Conservation (phyloP, 2,329 filamentous ascomycete species). For the Aspergillus aculeatinus region DNA sequence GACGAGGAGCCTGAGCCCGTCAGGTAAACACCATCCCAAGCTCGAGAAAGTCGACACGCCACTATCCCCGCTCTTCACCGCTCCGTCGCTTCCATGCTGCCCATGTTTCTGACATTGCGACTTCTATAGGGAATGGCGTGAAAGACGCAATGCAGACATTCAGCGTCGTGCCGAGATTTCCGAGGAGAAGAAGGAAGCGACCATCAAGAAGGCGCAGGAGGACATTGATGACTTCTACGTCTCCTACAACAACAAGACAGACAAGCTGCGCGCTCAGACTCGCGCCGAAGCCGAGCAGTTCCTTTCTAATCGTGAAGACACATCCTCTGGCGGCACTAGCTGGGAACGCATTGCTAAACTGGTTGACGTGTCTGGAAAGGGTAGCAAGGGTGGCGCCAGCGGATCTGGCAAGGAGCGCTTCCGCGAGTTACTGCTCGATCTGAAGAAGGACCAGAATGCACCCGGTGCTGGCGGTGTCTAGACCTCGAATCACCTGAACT, state of each 20-base stretch:
- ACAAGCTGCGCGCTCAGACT: slow-evolving; percentile 87
- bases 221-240: slow-evolving; percentile 99
- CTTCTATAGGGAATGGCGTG: slow-evolving; percentile 71
- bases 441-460: slow-evolving; percentile 92
- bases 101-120: background rate
- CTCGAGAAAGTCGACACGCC: background rate
- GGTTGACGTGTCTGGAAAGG: slow-evolving; percentile 96
- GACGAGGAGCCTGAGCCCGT: slow-evolving; percentile 89
- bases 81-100: background rate
- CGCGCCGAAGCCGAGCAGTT: slow-evolving; percentile 92
- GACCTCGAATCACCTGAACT: background rate
- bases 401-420: slow-evolving; percentile 96
- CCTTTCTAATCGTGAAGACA: slow-evolving; percentile 83
- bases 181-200: slow-evolving; percentile 76
- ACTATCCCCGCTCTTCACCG: background rate
- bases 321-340: slow-evolving; percentile 88
- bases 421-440: slow-evolving; percentile 79
- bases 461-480: slow-evolving; percentile 56
- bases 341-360: slow-evolving; percentile 98
- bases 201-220: slow-evolving; percentile 81
- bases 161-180: slow-evolving; percentile 83
- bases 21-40: slow-evolving; percentile 46
- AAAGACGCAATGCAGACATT: slow-evolving; percentile 79
- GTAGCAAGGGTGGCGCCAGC: slow-evolving; percentile 76
- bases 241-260: slow-evolving; percentile 97